Base-by-base conservation (phyloP, 2,329 filamentous ascomycete genomes). In the Pseudopithomyces chartarum region DNA sequence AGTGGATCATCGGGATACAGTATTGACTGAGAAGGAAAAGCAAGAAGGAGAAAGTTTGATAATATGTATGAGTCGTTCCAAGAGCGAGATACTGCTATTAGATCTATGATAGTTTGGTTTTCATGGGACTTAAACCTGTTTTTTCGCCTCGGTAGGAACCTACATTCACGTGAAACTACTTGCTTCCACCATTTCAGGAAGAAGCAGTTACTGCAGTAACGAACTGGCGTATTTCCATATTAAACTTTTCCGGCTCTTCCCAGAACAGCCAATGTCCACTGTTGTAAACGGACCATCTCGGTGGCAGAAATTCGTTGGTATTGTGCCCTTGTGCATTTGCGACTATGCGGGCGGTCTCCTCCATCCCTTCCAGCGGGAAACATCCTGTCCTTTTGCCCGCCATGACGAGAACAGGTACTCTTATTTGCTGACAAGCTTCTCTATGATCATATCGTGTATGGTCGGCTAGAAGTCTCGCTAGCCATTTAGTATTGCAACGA, bases 221-320 rank as follows among this genome's bases (percentile, higher is more conserved):
- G 13, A 51, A 51, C 26, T 51, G 19, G 2, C n/a, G 32, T 6
- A 51, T 51, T 17, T 51, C 48, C 19, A 20, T 26, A 15, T 51
- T 51, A 23, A 51, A 51, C 33, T 15, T 51, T 29, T 33, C 36
- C 23, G 48, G 22, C 36, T 51, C 48, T 26, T 51, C 48, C 48
- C 48, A 51, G n/a, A 51, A 51, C 23, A 51, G 23, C 48, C 48
- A 51, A 26, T 51, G 48, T 4, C 48, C 48, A 20, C 48, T 33
- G n/a, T 51, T 36, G 10, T 26, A 51, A 6, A 39, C 23, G 20
- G 48, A 51, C 34, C 34, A 51, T n/a, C 13, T 33, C n/a, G 38
- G 33, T 8, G 20, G n/a, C n/a, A n/a, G 2, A 33, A 20, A 2
- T 20, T 6, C 23, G 7, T 6, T 17, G 15, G 11, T n/a, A 15